Evolutionary conservation across 1,284 basidiomycete genomes (phyloP), one percentile per base, ranked within the genome.

Genomic region (Pseudozyma tsukubaensis): DNA sequence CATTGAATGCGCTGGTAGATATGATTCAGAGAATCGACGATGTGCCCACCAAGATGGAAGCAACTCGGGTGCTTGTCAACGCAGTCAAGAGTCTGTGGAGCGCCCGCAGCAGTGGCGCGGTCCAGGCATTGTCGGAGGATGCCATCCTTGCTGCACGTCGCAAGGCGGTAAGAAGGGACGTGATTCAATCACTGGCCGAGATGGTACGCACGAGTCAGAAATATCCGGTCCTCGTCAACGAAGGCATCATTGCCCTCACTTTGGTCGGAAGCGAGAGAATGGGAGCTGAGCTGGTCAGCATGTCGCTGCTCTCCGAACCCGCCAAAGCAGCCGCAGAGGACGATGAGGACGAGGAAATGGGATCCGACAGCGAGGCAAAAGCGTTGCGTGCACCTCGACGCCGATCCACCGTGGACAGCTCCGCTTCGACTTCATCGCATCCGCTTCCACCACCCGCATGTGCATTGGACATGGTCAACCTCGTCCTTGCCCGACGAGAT

Each of bases 161-260:
- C 21, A 59, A 71, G 14, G 21, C 76, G 42, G 52, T 67, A 44
- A 56, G 61, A 12, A 58, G 52, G 50, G 54, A 65, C 14, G 76
- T 80, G 19, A 53, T 75, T 7, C 61, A 70, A 6, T 89, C 90
- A 12, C 87, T 97, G 29, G 89, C 90, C 1, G 89, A 89, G 66
- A 89, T 97, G 75, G 87, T 96, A 21, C 89, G 89, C 16, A 88
- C 90, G 68, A 93, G 92, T 78, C 89, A 88, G 71, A 91, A 91
- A 82, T 93, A 94, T 80, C 91, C 92, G 0, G 87, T 94, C 48
- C 87, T 98, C 35, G 88, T 97, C 66, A 96, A 95, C 79, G 96
- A 98, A 84, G 93, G 91, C 0, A 87, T 97, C 32, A 89, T 97
- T 32, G 92, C 92, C 1, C 85, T 97, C 65, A 92, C 91, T 39